Evolutionary conservation across 2,329 filamentous ascomycete genomes (phyloP), one percentile per base, ranked within the genome.

Genomic region (Sporothrix mexicana): DNA sequence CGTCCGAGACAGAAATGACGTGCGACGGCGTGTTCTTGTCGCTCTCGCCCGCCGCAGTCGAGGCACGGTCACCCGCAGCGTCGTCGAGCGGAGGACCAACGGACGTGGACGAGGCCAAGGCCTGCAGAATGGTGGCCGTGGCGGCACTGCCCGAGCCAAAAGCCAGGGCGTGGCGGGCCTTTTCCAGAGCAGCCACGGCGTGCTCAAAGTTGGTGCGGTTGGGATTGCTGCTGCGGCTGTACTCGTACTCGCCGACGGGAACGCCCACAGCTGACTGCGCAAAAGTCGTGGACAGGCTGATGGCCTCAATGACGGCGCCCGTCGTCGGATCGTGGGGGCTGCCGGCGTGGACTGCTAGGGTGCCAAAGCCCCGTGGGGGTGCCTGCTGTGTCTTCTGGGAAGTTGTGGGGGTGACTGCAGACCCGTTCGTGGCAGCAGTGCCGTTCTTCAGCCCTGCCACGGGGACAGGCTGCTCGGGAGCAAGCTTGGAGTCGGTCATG

Each of bases 231-330:
- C 93, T 97, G 75, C 96, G 90, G 71, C 92, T 94, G 86, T 99
- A 99, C 84, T 99, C 96, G 84, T 95, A 98, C 75, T 86, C 85
- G 79, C 96, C 96, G 43, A 98, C 86, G 1, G 96, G 96, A 82
- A 92, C 90, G 76, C 95, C 96, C 25, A 97, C 94, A 13, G 90
- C 88, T 15, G 90, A 91, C 85, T 99, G 96, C n/a, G 93, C 94
- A 80, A 95, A 99, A 6, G 96, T 99, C 17, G 96, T 98, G 30
- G 95, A 97, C 30, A 99, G 90, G 10, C 95, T 98, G 81, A 99
- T 98, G 78, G 96, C 85, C 83, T 96, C 94, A 81, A 99, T 99
- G 78, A 99, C 96, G 77, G 96, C 96, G 76, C 96, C 96, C 30
- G 95, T 99, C 55, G 89, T 85, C 66, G 95, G 93, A 84, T 99